A percentile compares a stretch with the other conserved stretches of the same genome.
Conservation (phyloP, 2,329 filamentous ascomycete genomes). For the Fusarium neocosmosporiellum region DNA sequence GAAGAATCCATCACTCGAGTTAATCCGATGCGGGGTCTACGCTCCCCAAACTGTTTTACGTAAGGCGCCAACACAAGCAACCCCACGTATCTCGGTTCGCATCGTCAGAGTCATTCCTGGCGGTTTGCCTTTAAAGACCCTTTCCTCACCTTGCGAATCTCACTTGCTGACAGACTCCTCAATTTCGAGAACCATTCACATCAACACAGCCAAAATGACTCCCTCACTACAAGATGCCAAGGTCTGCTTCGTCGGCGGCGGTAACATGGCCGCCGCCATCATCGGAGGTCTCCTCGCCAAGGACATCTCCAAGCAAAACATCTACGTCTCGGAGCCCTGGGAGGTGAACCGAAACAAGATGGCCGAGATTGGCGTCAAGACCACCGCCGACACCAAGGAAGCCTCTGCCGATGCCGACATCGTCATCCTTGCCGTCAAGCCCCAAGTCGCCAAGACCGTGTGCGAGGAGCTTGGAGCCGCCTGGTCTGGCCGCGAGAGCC, state of each 20-base stretch:
- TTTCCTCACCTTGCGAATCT: background rate
- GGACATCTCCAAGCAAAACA: conserved; percentile 56
- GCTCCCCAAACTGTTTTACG: conserved; percentile 30
- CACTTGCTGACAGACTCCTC: background rate
- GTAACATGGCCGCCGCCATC: conserved; percentile 65
- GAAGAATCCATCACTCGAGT: background rate
- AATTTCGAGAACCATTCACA: background rate
- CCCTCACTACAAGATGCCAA: conserved; percentile 46
- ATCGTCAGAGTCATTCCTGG: background rate
- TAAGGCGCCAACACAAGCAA: conserved; percentile 1
- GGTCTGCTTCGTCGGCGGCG: conserved; percentile 56
- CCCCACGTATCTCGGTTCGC: conserved; percentile 22
- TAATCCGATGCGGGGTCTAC: conserved; percentile 24
- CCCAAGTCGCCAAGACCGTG: conserved; percentile 60
- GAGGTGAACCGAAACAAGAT: conserved; percentile 64
- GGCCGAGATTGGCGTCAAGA: conserved; percentile 56
- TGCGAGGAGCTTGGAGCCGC: conserved; percentile 59
- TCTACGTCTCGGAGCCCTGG: conserved; percentile 63
- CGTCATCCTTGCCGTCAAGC: conserved; percentile 63
- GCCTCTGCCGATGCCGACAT: conserved; percentile 57
- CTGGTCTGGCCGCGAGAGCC: conserved; percentile 47
- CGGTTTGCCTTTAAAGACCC: background rate
- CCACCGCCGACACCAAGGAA: conserved; percentile 59
- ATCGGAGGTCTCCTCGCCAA: conserved; percentile 60
- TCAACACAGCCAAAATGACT: conserved; percentile 33